Evolutionary conservation across 2,329 filamentous ascomycete genomes (phyloP), one percentile per base, ranked within the genome.

Genomic region (Biscogniauxia marginata): DNA sequence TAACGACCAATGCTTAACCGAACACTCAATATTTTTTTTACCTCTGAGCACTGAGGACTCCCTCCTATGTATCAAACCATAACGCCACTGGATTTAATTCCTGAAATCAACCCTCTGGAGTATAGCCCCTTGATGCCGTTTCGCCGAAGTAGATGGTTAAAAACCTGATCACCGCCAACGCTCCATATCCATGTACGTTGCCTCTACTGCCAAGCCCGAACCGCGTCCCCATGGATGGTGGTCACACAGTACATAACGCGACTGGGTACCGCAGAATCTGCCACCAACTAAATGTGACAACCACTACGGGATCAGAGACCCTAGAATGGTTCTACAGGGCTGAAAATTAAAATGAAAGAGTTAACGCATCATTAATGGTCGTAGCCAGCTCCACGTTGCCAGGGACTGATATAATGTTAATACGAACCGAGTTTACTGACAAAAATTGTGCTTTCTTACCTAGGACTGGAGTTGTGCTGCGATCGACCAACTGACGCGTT

Each of bases 381-480:
- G 65, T 82, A 83, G 51, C 80, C 80, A 46, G 80, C 80, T 64
- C 80, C 80, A 55, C 79, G 77, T 71, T 83, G 79, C 80, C 80
- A 83, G 55, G 78, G 78, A 50, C 58, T 65, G 24, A 53, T 65
- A 19, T 16, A 18, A 18, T 9, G 1, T 13, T 3, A 4, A 25
- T 18, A 16, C 3, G n/a, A 34, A 39, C 19, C 7, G n/a, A 1
- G 19, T 50, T 13, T 47, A n/a, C 6, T 18, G 34, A n/a, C 9
- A 34, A 20, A 6, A 53, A 18, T 46, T 11, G 13, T 5, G 22
- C 22, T 34, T 18, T 47, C 74, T 73, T 70, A 79, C 77, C 76
- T 78, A 57, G 71, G 71, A 60, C 70, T 76, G 21, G 70, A 65
- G 56, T 71, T 76, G 60, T 74, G 70, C 50, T 75, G 71, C 23